Base-by-base conservation (phyloP, 345 rosid genomes). In the Kandelia obovata region DNA sequence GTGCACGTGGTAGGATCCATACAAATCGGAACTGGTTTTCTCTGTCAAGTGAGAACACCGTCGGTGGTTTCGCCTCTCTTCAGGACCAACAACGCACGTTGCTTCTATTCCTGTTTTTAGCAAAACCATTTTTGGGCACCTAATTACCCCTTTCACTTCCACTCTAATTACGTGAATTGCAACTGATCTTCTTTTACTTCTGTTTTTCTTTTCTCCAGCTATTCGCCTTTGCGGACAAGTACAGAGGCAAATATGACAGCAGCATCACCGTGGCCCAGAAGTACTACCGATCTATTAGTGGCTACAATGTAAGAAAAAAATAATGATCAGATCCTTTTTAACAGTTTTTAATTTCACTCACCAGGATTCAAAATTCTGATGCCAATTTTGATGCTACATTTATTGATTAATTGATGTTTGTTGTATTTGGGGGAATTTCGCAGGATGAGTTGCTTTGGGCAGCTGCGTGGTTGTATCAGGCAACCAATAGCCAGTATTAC, bases 401-500 rank as follows among this genome's bases (percentile, higher is more conserved):
- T 13, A 28, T 37, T n/a, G 9, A 34, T 16, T 51, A 52, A 23
- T 32, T 43, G 15, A 37, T 57, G 39, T 61, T 51, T 65, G 56
- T 15, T 58, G 62, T 37, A 55, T 65, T 53, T 72, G 62, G 21
- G 21, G 25, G n/a, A n/a, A n/a, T 30, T 25, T 6, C 67, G 21
- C 80, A 95, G 98, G 99, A 96, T 58, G 99, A 92, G 74, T 78
- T 96, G 84, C 77, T 96, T 0, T 96, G 98, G 98, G 98, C 97
- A 30, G 96, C 99, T 26, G 97, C 99, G 20, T 96, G 99, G 99
- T 53, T 96, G 80, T 92, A 82, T 71, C 89, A 90, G 46, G 99
- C 99, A 34, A 85, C 94, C 1, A 79, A 85, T 86, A 88, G 83
- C 26, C 81, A 84, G 56, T 85, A 76, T 76, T 96, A 89, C 83